Evolutionary conservation across 2,329 filamentous ascomycete genomes (phyloP).

Genomic region (Mycosphaerella sp.): DNA sequence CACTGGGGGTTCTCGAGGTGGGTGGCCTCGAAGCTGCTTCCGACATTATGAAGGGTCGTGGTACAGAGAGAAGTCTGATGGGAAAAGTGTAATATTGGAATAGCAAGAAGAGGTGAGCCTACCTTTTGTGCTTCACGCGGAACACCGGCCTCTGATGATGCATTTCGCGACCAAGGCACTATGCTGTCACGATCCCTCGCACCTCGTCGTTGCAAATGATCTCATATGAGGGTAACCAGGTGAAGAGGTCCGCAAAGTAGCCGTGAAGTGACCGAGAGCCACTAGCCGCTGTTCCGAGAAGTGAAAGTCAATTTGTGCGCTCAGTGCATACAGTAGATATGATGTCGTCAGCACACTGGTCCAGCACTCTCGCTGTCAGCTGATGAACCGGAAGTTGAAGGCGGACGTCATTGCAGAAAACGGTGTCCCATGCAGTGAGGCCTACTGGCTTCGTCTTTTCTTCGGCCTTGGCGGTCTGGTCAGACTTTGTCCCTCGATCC

Average conservation of each 20-base stretch:
- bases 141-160: not conserved
- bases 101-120: constrained; percentile 11
- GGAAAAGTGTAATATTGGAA: constrained; percentile 1
- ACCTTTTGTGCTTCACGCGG: constrained; percentile 20
- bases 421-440: no score
- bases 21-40: constrained; percentile 5
- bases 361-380: no score
- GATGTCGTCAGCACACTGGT: not conserved
- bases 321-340: not conserved
- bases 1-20: constrained; percentile 20
- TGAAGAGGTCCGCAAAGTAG: constrained; percentile 19
- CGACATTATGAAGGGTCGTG: not conserved
- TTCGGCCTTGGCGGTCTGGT: no score
- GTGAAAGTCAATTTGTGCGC: not conserved
- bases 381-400: not conserved
- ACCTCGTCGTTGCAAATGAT: constrained; percentile 18
- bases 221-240: constrained; percentile 14
- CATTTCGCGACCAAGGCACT: constrained; percentile 8
- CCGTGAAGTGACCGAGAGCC: constrained; percentile 22
- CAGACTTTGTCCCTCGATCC: no score
- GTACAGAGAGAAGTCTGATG: not conserved
- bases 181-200: constrained; percentile 10
- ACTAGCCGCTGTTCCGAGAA: constrained; percentile 10
- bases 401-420: no score
- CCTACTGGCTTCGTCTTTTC: no score